These are phyloP conservation scores for Pseudozyma tsukubaensis DNA, from an alignment of 1,284 basidiomycete species.

Conservation along the genomic window DNA sequence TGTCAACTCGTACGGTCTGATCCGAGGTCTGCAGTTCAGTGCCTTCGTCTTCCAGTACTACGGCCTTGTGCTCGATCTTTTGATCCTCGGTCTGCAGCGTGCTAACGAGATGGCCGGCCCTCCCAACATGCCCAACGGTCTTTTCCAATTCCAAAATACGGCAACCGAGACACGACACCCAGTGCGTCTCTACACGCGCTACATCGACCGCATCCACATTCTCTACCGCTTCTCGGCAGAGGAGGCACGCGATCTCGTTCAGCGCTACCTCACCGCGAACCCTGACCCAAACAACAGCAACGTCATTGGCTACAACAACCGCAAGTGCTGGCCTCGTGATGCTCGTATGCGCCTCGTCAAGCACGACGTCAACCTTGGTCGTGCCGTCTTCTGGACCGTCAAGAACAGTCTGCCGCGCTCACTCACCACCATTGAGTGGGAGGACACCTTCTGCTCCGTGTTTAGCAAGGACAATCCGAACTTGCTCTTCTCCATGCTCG, in stretches of 20 bases:
- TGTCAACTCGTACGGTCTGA: conserved; percentile 67
- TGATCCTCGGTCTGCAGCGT: conserved; percentile 66
- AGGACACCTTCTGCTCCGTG: conserved; percentile 73
- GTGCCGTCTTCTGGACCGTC: conserved; percentile 99
- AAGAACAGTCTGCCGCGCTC: conserved; percentile 96
- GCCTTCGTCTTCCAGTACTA: conserved; percentile 69
- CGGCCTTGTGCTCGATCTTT: conserved; percentile 66
- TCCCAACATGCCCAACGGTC: conserved; percentile 67
- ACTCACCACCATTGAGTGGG: conserved; percentile 97
- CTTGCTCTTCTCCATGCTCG: conserved; percentile 96
- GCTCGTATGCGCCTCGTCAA: conserved; percentile 99
- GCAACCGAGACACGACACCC: conserved; percentile 66
- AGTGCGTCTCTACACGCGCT: conserved; percentile 67
- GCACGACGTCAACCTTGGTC: conserved; percentile 97
- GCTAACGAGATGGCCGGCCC: conserved; percentile 68
- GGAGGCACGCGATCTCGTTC: conserved; percentile 95
- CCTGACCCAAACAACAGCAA: conserved; percentile 99
- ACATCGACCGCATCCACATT: conserved; percentile 71
- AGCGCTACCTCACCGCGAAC: conserved; percentile 94
- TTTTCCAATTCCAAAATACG: conserved; percentile 65
- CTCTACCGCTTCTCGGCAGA: conserved; percentile 99
- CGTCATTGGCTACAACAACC: conserved; percentile 98
- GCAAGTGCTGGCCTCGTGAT: conserved; percentile 98
- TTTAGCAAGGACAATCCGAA: conserved; percentile 99
- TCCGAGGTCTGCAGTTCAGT: conserved; percentile 68